Base-by-base conservation (phyloP, 805 yeast species). In the Suhomyces pyralidae region DNA sequence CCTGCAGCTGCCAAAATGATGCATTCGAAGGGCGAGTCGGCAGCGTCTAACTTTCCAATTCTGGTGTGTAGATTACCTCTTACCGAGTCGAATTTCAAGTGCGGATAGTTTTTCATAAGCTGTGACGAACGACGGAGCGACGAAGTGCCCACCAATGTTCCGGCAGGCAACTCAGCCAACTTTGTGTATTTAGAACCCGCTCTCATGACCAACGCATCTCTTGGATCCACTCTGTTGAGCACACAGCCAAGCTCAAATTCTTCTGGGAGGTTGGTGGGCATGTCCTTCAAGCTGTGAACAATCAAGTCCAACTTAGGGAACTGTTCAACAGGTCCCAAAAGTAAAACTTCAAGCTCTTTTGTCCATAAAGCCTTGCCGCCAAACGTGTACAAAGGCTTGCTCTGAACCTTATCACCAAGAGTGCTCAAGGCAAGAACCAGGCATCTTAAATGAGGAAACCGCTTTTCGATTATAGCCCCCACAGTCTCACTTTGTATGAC, bases 291-390 rank as follows among this genome's bases (percentile, higher is more conserved):
- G 3, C 97, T 89, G 68, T 94, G 98, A 38, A 93, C 98, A 64
- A 94, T 86, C 70, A 93, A 74, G 67, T 94, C 97, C 47, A 93
- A 76, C 69, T 84, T 78, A 50, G 87, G 85, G 59, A 77, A 84
- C 46, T 71, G 74, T 26, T 86, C 92, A 24, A 83, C 78, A 45
- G 80, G 76, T 56, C 80, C 80, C 58, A 87, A 78, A 40, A 93
- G 73, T 47, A 91, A 73, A 22, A 84, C 85, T 70, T 94, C 99
- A 52, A 94, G 77, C 70, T 94, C 99, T 65, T 89, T 88, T 2
- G 99, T 94, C 99, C 99, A 94, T 22, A 94, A 69, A 0, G 97
- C 84, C 68, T 94, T 94, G 24, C 99, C 99, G 43, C 97, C 98
- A 71, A 94, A 94, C 3, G 96, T 82, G 69, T 93, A 94, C 48